phyloP scores from a whole-genome alignment of 2,329 filamentous ascomycete species.

The Aspergillus unguis region DNA sequence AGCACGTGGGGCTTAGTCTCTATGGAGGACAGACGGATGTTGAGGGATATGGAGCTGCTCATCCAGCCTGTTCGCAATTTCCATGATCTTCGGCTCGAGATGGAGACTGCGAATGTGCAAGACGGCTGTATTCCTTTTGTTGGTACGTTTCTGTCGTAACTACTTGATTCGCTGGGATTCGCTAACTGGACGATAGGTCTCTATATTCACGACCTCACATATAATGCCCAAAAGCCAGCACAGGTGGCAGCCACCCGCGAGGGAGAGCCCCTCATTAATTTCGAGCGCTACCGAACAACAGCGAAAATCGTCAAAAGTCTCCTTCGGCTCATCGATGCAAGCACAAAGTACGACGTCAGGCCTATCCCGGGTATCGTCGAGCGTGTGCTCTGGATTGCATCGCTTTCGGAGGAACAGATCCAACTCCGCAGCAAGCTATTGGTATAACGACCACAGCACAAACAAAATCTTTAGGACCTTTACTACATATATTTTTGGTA shows the following conservation, averaged over 20 bases:
- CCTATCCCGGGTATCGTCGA: slow-evolving; percentile 58
- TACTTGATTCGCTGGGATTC: neutral
- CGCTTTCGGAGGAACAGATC: slow-evolving; percentile 58
- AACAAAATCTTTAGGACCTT: neutral
- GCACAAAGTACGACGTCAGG: slow-evolving; percentile 59
- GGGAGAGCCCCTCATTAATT: slow-evolving; percentile 60
- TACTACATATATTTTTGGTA: slow-evolving; percentile 11
- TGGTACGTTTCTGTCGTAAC: slow-evolving; percentile 40
- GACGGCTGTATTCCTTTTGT: slow-evolving; percentile 66
- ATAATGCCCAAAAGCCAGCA: slow-evolving; percentile 64
- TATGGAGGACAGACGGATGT: slow-evolving; percentile 50
- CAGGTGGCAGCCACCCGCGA: slow-evolving; percentile 47
- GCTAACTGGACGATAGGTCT: slow-evolving; percentile 45
- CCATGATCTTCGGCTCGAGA: slow-evolving; percentile 59
- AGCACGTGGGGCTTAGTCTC: slow-evolving; percentile 60
- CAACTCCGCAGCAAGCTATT: slow-evolving; percentile 44
- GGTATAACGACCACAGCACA: slow-evolving; percentile 28
- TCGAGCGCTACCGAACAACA: slow-evolving; percentile 64
- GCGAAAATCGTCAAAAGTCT: slow-evolving; percentile 64
- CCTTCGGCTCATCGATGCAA: slow-evolving; percentile 61
- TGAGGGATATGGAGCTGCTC: slow-evolving; percentile 58
- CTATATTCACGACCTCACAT: slow-evolving; percentile 65
- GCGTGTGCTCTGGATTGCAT: slow-evolving; percentile 63
- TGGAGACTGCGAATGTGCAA: slow-evolving; percentile 58
- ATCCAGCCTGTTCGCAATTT: slow-evolving; percentile 64